These are phyloP conservation scores for Dioscorea alata DNA, from an alignment of 106 monocot genomes.

Conservation along the genomic window DNA sequence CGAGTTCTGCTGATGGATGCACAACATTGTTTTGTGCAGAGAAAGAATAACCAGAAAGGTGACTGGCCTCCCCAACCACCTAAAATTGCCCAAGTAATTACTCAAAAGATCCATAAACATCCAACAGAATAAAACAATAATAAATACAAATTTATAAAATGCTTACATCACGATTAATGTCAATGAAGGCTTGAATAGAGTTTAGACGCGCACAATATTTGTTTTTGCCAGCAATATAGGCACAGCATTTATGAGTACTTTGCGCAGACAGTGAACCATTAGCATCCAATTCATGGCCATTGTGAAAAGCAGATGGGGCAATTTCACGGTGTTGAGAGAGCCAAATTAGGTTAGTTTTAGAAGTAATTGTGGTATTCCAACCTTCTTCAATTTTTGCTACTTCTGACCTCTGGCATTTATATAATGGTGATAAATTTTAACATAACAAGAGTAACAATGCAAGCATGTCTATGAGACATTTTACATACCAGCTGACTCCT, in stretches of 20 bases:
- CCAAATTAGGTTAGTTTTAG: conserved; percentile 40
- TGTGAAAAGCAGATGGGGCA: conserved; percentile 49
- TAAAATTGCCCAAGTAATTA: conserved; percentile 14
- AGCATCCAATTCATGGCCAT: conserved; percentile 16
- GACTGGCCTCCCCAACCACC: conserved; percentile 91
- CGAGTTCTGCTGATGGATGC: conserved; percentile 78
- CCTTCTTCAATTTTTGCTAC: conserved; percentile 42
- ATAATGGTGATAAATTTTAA: conserved; percentile 3
- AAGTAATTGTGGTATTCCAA: conserved; percentile 28
- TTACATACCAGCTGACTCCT: conserved; percentile 81
- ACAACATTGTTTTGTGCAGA: conserved; percentile 93
- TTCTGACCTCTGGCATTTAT: conserved; percentile 60
- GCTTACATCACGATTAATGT: conserved; percentile 97
- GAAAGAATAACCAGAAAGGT: conserved; percentile 91
- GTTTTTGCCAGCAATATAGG: conserved; percentile 82
- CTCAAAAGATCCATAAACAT: conserved; percentile 1
- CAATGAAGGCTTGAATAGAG: conserved; percentile 84
- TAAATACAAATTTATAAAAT: background rate
- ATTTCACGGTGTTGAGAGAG: conserved; percentile 49
- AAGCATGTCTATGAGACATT: background rate
- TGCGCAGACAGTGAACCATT: conserved; percentile 22
- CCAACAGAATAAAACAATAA: background rate
- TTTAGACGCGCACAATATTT: conserved; percentile 89
- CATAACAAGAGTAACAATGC: background rate
- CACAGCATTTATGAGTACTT: conserved; percentile 87